Percentiles rank a stretch among this genome's conserved stretches.
Evolutionary conservation across 352 stramenopile genomes (phyloP).

Genomic region (Phytophthora kernoviae): DNA sequence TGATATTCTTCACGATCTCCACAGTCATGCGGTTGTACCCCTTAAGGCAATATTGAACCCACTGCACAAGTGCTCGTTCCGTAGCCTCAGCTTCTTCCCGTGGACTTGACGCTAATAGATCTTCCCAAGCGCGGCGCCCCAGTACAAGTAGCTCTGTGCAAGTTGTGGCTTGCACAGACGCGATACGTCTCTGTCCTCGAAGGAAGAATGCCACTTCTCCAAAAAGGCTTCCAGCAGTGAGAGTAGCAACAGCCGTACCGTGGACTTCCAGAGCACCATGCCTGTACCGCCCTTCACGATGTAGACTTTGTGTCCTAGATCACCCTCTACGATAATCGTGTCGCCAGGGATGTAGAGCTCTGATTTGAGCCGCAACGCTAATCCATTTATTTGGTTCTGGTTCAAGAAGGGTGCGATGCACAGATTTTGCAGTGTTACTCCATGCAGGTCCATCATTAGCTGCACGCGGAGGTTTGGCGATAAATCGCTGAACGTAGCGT

Average conservation of each 20-base stretch:
- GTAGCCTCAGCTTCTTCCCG: slow-evolving; percentile 44
- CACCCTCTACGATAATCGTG: slow-evolving; percentile 69
- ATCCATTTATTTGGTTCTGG: slow-evolving; percentile 52
- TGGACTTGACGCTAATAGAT: slow-evolving; percentile 50
- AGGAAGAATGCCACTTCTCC: slow-evolving; percentile 82
- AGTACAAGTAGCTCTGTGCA: slow-evolving; percentile 70
- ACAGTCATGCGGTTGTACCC: slow-evolving; percentile 78
- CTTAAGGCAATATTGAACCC: slow-evolving; percentile 67
- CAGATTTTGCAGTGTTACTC: slow-evolving; percentile 51
- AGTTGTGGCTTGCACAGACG: slow-evolving; percentile 63
- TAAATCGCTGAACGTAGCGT: slow-evolving; percentile 74
- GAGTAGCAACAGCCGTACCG: slow-evolving; percentile 65
- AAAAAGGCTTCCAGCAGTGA: slow-evolving; percentile 65
- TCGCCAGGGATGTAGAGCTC: slow-evolving; percentile 80
- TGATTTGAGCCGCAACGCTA: slow-evolving; percentile 64
- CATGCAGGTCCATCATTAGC: slow-evolving; percentile 79
- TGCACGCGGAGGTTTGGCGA: slow-evolving; percentile 68
- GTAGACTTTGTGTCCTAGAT: slow-evolving; percentile 70
- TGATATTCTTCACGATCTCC: slow-evolving; percentile 76
- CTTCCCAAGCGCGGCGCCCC: slow-evolving; percentile 54
- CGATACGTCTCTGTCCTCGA: slow-evolving; percentile 56
- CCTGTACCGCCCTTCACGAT: slow-evolving; percentile 70
- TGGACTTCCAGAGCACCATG: slow-evolving; percentile 73
- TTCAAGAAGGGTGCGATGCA: slow-evolving; percentile 63
- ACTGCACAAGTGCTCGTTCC: slow-evolving; percentile 46